A percentile compares a stretch with the other conserved stretches of the same genome.
Evolutionary conservation across 2,329 filamentous ascomycete genomes (phyloP).

Genomic region (Aspergillus pseudoviridinutans): DNA sequence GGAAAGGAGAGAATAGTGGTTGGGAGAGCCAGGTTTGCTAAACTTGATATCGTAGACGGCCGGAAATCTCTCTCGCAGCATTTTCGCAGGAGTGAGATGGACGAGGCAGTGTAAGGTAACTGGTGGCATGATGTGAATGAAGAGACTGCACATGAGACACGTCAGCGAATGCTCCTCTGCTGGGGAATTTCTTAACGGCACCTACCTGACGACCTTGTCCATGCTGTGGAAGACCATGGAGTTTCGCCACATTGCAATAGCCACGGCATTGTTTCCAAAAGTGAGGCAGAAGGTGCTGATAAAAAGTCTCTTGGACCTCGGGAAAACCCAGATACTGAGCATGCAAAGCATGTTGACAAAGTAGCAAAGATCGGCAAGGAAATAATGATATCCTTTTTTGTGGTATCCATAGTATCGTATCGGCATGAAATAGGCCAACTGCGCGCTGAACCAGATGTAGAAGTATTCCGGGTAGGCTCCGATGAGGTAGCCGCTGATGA

Average conservation of each 20-base stretch:
- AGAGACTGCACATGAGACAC: conserved; percentile 55
- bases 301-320: conserved; percentile 83
- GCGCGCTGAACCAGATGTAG: conserved; percentile 85
- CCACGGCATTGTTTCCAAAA: conserved; percentile 94
- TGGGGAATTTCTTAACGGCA: background rate
- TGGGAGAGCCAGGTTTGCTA: conserved; percentile 63
- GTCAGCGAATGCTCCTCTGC: background rate
- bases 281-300: conserved; percentile 89
- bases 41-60: conserved; percentile 78
- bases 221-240: conserved; percentile 97
- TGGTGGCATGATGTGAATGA: conserved; percentile 99
- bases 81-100: conserved; percentile 66
- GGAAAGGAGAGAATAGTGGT: conserved; percentile 72
- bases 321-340: conserved; percentile 85
- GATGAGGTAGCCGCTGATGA: conserved; percentile 90
- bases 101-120: conserved; percentile 89
- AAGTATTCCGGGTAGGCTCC: conserved; percentile 82
- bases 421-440: conserved; percentile 94
- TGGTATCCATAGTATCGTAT: conserved; percentile 91
- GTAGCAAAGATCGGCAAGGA: conserved; percentile 94
- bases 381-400: conserved; percentile 90
- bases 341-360: conserved; percentile 89
- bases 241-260: conserved; percentile 99
- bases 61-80: conserved; percentile 70
- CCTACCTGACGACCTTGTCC: conserved; percentile 87